Conservation (phyloP, 192 early-diverging fungal genomes). For the Phycomyces nitens region DNA sequence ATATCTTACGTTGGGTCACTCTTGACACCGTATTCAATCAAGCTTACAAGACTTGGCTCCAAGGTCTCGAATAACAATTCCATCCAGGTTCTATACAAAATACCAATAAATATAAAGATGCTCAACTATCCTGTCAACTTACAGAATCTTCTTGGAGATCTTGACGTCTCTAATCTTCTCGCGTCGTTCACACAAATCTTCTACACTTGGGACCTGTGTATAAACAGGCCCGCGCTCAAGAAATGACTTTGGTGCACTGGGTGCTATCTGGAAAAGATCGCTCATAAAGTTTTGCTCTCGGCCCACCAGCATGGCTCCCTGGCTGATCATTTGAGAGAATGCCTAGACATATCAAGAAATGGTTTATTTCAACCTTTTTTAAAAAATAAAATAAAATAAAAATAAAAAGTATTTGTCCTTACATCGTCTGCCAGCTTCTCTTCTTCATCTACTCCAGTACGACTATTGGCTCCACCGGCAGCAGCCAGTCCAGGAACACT, state of each 20-base stretch:
- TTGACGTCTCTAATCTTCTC: constrained; percentile 67
- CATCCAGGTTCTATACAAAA: constrained; percentile 65
- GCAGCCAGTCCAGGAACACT: constrained; percentile 6
- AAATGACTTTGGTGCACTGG: constrained; percentile 45
- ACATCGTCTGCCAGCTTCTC: constrained; percentile 40
- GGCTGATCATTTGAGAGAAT: constrained; percentile 57
- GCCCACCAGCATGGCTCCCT: constrained; percentile 64
- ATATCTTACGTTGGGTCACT: constrained; percentile 61
- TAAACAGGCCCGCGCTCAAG: constrained; percentile 39
- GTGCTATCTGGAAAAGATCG: constrained; percentile 75
- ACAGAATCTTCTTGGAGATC: constrained; percentile 63
- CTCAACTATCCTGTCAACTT: constrained; percentile 27
- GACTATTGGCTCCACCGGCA: constrained; percentile 24
- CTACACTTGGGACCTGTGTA: constrained; percentile 31
- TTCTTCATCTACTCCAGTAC: constrained; percentile 38
- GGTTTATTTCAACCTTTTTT: neutral
- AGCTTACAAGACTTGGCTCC: constrained; percentile 62
- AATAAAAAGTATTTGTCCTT: neutral
- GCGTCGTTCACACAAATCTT: constrained; percentile 44
- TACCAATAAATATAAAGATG: neutral
- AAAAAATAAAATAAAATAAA: constrained; percentile 12
- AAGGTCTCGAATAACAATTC: constrained; percentile 76
- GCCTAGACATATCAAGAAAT: constrained; percentile 35
- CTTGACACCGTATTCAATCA: constrained; percentile 75
- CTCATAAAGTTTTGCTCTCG: constrained; percentile 91